These are phyloP conservation scores for Limtongozyma cylindracea DNA, from an alignment of 805 yeast species.

Conservation along the genomic window DNA sequence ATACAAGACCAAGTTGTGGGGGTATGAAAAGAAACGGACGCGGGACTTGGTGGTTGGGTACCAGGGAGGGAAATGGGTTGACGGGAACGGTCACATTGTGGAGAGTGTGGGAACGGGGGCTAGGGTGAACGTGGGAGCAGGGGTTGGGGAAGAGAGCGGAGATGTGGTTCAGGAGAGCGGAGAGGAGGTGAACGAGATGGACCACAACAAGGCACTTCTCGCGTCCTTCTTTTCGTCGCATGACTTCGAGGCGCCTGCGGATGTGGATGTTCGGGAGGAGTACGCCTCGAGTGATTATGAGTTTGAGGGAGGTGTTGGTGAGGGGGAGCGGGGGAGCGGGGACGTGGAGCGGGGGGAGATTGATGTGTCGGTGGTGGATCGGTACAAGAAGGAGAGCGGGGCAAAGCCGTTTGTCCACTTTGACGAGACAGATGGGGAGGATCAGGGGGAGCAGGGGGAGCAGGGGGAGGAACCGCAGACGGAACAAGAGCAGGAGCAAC, in stretches of 20 bases:
- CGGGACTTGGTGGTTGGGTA: constrained; percentile 40
- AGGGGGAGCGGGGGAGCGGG: no score
- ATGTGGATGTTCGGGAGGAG: no score
- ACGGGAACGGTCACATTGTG: constrained; percentile 55
- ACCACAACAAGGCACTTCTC: constrained; percentile 4
- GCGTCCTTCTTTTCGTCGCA: constrained; percentile 13
- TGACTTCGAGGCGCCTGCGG: constrained; percentile 26
- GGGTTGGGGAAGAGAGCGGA: neutral
- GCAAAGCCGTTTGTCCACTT: no score
- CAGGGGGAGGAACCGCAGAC: constrained; percentile 5
- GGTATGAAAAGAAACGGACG: constrained; percentile 44
- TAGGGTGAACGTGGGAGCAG: neutral
- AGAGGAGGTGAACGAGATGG: constrained; percentile 1
- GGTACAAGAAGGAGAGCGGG: no score
- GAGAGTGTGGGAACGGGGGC: constrained; percentile 17
- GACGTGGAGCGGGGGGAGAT: no score
- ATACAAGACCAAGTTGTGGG: constrained; percentile 76
- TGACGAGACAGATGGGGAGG: constrained; percentile 1
- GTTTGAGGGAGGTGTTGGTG: no score
- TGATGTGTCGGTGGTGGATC: no score
- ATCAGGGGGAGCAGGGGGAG: constrained; percentile 3
- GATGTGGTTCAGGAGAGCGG: constrained; percentile 1
- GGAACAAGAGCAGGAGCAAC: constrained; percentile 2
- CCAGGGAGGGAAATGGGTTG: constrained; percentile 48
- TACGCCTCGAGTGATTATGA: no score